Evolutionary conservation across 371 early-diverging fungal species (phyloP), one percentile per base, ranked within the genome.

Genomic region (Syncephalastrum racemosum): DNA sequence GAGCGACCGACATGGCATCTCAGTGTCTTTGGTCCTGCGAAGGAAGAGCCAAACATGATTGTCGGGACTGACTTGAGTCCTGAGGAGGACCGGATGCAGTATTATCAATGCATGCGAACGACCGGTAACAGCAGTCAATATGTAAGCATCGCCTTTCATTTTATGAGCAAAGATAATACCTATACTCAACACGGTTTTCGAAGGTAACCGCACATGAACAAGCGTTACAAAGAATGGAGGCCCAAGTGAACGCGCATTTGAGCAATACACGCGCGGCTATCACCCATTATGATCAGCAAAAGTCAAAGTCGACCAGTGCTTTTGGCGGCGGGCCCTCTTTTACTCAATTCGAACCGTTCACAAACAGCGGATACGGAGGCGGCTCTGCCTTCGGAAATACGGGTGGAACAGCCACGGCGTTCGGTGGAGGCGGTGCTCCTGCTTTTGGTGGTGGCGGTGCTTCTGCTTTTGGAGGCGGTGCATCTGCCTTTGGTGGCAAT

Each of bases 31-130:
- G 86, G 70, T 6, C 86, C 86, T 36, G 84, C 80, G 45, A 86
- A 86, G 61, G 84, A 82, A 46, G 86, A 86, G 46, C 84, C 84
- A 14, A 86, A 84, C 44, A 31, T 86, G 55, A 76, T 86, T 52
- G 73, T 74, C 2, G 86, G 83, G 14, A 73, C 73, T 7, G 86
- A 86, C 47, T 56, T 66, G 57, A 79, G 79, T 55, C 71, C 73
- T 15, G 86, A 86, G 56, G 86, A 86, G 53, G 79, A 83, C 57
- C 75, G 86, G 15, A 54, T 78, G 23, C 63, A 66, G 48, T 86
- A 75, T 55, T 84, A 83, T 54, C 58, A 55, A 18, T 61, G 70
- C 16, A 71, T 69, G 70, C 57, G 67, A 8, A 59, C 63, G 4
- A 56, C 57, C 19, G 76, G 76, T 39, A 70, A 65, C 40, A 51